Evolutionary conservation across 2,329 filamentous ascomycete genomes (phyloP).

Genomic region (Gnomoniopsis smithogilvyi): DNA sequence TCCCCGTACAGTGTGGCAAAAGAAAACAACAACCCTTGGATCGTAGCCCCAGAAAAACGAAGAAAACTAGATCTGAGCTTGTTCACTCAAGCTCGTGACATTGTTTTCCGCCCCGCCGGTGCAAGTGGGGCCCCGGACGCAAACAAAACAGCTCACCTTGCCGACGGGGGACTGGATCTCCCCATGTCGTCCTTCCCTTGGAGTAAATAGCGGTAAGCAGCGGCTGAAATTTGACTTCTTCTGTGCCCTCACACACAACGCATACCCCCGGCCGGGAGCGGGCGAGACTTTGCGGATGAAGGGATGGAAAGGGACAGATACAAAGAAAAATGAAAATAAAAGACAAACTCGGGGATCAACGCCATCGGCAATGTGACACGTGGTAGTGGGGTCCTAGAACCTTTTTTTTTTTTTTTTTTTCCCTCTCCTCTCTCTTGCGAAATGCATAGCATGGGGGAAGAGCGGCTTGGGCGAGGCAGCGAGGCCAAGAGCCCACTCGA

Average conservation of each 20-base stretch:
- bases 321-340: not conserved
- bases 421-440: too few relatives aligned
- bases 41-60: not conserved
- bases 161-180: not conserved
- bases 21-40: not conserved
- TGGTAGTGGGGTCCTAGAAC: slow-evolving; percentile 3
- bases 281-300: not conserved
- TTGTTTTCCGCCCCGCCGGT: not conserved
- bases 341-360: not conserved
- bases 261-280: not conserved
- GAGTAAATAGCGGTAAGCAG: not conserved
- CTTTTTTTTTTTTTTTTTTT: too few relatives aligned
- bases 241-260: not conserved
- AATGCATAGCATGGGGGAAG: too few relatives aligned
- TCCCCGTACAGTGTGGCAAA: not conserved
- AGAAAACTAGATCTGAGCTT: not conserved
- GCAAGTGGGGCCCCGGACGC: not conserved
- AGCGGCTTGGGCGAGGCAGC: too few relatives aligned
- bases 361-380: slow-evolving; percentile 15
- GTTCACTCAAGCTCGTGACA: not conserved
- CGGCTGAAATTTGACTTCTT: not conserved
- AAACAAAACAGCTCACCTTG: not conserved
- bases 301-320: not conserved
- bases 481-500: too few relatives aligned
- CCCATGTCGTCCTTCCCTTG: not conserved